A percentile compares a stretch with the other conserved stretches of the same genome.
Evolutionary conservation across 345 rosid genomes (phyloP).

Genomic region (Linum lewisii): DNA sequence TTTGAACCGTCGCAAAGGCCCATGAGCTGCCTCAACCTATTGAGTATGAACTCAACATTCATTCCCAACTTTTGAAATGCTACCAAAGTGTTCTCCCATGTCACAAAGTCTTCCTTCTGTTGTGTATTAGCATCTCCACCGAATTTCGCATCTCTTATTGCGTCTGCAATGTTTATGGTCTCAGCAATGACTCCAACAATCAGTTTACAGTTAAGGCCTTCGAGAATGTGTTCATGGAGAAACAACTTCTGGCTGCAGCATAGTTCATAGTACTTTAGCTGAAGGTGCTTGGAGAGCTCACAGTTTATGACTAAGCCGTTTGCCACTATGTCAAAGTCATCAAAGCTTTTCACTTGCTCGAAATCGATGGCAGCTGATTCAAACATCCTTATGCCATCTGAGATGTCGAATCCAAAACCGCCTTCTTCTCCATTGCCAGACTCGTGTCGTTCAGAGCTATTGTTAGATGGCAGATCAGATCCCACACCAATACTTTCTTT

Average conservation of each 20-base stretch:
- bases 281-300: constrained; percentile 23
- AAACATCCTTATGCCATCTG: constrained; percentile 23
- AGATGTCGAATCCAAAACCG: constrained; percentile 16
- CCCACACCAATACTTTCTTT: no score
- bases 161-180: not conserved
- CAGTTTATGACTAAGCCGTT: constrained; percentile 30
- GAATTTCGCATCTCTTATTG: not conserved
- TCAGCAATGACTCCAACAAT: constrained; percentile 17
- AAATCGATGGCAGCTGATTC: constrained; percentile 22
- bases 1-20: not conserved
- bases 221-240: constrained; percentile 29
- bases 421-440: constrained; percentile 15
- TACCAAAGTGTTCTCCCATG: not conserved
- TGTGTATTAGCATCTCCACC: not conserved
- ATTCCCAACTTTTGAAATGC: not conserved
- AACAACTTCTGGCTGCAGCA: constrained; percentile 29
- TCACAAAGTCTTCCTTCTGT: not conserved
- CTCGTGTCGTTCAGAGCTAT: constrained; percentile 3
- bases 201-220: constrained; percentile 25
- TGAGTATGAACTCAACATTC: not conserved
- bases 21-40: not conserved
- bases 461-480: no score
- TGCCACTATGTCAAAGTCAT: constrained; percentile 24
- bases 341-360: constrained; percentile 26
- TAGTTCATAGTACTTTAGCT: constrained; percentile 32